Evolutionary conservation across 2,329 filamentous ascomycete genomes (phyloP).

Genomic region (Claviceps sp.): DNA sequence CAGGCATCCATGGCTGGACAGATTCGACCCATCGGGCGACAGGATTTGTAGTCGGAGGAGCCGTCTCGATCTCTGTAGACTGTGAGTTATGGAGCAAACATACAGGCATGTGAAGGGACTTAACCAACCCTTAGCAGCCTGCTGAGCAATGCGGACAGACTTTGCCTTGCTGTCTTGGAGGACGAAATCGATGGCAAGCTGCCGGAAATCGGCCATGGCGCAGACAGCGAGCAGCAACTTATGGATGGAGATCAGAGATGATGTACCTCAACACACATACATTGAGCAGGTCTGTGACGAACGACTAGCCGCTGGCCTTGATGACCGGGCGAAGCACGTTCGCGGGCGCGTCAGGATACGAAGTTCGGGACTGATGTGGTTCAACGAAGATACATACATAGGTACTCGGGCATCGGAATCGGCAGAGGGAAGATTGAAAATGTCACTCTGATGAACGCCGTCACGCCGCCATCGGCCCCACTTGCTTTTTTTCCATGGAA

Average conservation of each 20-base stretch:
- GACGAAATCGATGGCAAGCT: slow-evolving; percentile 40
- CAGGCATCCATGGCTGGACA: slow-evolving; percentile 40
- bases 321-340: not conserved
- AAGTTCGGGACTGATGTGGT: not conserved
- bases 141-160: slow-evolving; percentile 26
- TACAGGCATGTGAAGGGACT: not conserved
- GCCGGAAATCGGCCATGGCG: slow-evolving; percentile 36
- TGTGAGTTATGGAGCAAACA: slow-evolving; percentile 5
- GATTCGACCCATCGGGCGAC: slow-evolving; percentile 43
- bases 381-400: too few relatives aligned
- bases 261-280: too few relatives aligned
- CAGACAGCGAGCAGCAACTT: not conserved
- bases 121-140: slow-evolving; percentile 29
- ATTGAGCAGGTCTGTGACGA: too few relatives aligned
- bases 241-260: not conserved
- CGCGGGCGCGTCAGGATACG: not conserved
- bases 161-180: slow-evolving; percentile 33
- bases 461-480: not conserved
- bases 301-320: not conserved
- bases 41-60: slow-evolving; percentile 28
- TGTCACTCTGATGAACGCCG: not conserved
- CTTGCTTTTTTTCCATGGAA: too few relatives aligned
- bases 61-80: slow-evolving; percentile 29
- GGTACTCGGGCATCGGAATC: not conserved
- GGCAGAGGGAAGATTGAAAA: not conserved